These are phyloP conservation scores for Salvia rosmarinus DNA, from an alignment of 257 asterid genomes.

Conservation along the genomic window DNA sequence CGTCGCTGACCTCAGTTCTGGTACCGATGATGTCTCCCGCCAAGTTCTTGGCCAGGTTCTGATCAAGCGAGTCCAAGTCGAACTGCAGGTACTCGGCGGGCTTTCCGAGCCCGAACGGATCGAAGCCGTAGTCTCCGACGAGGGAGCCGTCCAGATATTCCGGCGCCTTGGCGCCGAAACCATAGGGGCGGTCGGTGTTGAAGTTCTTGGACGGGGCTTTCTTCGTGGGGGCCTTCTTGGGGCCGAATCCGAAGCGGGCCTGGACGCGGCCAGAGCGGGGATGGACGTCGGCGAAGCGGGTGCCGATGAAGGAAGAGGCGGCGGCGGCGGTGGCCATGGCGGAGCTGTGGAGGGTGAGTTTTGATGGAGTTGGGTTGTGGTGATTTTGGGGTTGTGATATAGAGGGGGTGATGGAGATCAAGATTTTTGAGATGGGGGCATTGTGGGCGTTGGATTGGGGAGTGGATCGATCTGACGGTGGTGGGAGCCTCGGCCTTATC, in stretches of 20 bases:
- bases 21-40: constrained; percentile 85
- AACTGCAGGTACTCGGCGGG: constrained; percentile 92
- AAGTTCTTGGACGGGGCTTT: constrained; percentile 35
- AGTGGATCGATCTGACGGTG: constrained; percentile 56
- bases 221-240: constrained; percentile 58
- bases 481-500: constrained; percentile 59
- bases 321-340: constrained; percentile 44
- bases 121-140: constrained; percentile 93
- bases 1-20: constrained; percentile 68
- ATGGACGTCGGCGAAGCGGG: constrained; percentile 64
- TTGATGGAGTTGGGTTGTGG: constrained; percentile 18
- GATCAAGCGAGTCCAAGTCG: constrained; percentile 85
- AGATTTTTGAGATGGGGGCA: constrained; percentile 41
- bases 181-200: constrained; percentile 69
- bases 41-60: constrained; percentile 80
- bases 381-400: constrained; percentile 41
- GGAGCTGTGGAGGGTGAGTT: constrained; percentile 37
- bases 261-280: constrained; percentile 63
- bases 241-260: constrained; percentile 76
- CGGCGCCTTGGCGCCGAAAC: constrained; percentile 82
- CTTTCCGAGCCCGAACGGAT: constrained; percentile 89
- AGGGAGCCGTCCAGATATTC: constrained; percentile 82
- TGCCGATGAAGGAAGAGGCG: constrained; percentile 81
- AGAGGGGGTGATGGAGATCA: constrained; percentile 45
- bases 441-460: constrained; percentile 55